Percentiles rank a stretch among this genome's conserved stretches.
Conservation (phyloP, 805 yeast genomes). For the Ogataea minuta region DNA sequence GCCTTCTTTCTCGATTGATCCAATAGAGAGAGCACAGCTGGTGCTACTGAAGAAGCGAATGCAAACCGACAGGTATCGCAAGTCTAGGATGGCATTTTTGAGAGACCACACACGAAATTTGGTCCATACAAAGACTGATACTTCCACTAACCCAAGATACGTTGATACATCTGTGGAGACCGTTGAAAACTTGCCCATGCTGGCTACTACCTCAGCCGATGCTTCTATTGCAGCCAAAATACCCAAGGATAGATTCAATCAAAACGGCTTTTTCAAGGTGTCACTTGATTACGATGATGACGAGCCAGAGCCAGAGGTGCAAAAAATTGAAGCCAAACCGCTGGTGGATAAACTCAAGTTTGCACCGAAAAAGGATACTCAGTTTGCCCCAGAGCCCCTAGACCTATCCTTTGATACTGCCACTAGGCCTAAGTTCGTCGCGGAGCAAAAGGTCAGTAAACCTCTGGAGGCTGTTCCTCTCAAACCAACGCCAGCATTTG, state of each 20-base stretch:
- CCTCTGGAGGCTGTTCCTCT: conserved; percentile 1
- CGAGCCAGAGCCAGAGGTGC: conserved; percentile 5
- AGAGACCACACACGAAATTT: conserved; percentile 33
- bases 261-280: conserved; percentile 25
- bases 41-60: conserved; percentile 33
- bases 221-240: conserved; percentile 3
- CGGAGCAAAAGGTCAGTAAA: conserved; percentile 4
- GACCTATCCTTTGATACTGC: conserved; percentile 20
- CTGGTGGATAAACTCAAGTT: conserved; percentile 27
- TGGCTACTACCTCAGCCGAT: conserved; percentile 1
- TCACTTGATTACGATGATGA: conserved; percentile 20
- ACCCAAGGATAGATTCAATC: conserved; percentile 26
- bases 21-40: conserved; percentile 33
- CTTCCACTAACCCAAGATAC: conserved; percentile 18
- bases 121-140: conserved; percentile 13
- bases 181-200: conserved; percentile 11
- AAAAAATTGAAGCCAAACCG: conserved; percentile 12
- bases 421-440: conserved; percentile 15
- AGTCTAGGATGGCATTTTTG: conserved; percentile 44
- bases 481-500: conserved; percentile 8
- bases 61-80: conserved; percentile 47
- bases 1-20: conserved; percentile 26
- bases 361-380: conserved; percentile 12
- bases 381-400: conserved; percentile 17
- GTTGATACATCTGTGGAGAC: conserved; percentile 27